phyloP scores from a whole-genome alignment of 2,329 filamentous ascomycete species.

The Aspergillus sp. region DNA sequence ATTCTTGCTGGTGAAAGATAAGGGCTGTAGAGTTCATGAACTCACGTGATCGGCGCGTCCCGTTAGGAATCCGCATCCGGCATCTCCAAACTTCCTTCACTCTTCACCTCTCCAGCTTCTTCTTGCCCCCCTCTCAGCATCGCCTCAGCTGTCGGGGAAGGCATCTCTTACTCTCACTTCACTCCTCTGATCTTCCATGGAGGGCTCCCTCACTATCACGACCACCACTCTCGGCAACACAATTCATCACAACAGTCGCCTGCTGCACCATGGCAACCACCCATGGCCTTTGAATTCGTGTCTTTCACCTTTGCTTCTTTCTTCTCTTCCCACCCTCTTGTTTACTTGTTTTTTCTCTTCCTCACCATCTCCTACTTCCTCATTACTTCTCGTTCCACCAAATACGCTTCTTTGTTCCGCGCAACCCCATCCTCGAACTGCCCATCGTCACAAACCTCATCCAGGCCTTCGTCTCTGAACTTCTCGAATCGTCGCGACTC shows the following conservation, averaged over 20 bases:
- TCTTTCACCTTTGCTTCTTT: background rate
- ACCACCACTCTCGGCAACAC: background rate
- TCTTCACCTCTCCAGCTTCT: too few relatives aligned
- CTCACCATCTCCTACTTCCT: slow-evolving; percentile 3
- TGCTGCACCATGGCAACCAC: slow-evolving; percentile 10
- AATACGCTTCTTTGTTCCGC: background rate
- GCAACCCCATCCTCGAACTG: background rate
- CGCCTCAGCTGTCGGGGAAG: too few relatives aligned
- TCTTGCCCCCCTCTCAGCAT: too few relatives aligned
- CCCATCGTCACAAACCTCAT: background rate
- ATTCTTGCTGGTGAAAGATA: too few relatives aligned
- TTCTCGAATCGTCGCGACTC: background rate
- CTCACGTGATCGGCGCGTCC: too few relatives aligned
- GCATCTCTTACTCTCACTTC: background rate
- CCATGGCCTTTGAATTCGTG: slow-evolving; percentile 12
- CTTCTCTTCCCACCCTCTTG: background rate
- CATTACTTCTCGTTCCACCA: background rate
- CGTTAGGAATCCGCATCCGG: too few relatives aligned
- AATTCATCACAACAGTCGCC: slow-evolving; percentile 8
- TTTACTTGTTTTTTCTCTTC: slow-evolving; percentile 8
- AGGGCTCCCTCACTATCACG: slow-evolving; percentile 7
- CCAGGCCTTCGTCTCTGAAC: background rate
- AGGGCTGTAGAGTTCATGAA: too few relatives aligned
- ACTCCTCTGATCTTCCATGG: slow-evolving; percentile 8
- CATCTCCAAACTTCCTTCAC: too few relatives aligned